Percentiles rank a stretch among this genome's conserved stretches.
Evolutionary conservation across 495 filamentous ascomycete genomes (phyloP).

Genomic region (Aspergillus homomorphus): DNA sequence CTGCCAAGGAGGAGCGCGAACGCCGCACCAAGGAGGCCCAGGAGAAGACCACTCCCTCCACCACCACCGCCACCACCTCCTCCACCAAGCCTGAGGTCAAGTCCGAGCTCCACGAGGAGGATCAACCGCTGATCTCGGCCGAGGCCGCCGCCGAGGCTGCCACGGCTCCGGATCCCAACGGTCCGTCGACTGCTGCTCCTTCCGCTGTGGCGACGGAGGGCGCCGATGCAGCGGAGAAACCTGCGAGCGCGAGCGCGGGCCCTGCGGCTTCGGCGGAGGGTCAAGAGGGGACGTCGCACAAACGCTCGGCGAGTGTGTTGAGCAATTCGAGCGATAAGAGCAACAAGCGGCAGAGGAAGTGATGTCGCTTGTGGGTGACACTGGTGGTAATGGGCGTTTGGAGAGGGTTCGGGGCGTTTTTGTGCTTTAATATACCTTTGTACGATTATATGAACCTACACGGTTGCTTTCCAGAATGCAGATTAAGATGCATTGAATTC

Average conservation of each 20-base stretch:
- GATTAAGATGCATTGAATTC: conserved; percentile 2
- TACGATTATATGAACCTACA: conserved; percentile 37
- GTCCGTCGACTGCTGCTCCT: neutral
- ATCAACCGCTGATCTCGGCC: conserved; percentile 23
- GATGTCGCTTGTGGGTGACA: conserved; percentile 16
- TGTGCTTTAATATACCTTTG: conserved; percentile 30
- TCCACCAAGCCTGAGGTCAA: conserved; percentile 32
- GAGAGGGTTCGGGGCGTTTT: conserved; percentile 7
- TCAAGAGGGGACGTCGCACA: conserved; percentile 45
- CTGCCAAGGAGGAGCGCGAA: conserved; percentile 60
- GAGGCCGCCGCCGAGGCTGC: conserved; percentile 14
- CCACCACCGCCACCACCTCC: conserved; percentile 9
- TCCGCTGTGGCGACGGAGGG: conserved; percentile 2
- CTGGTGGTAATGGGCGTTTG: conserved; percentile 7
- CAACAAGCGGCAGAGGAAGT: conserved; percentile 68
- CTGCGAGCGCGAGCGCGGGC: conserved; percentile 14
- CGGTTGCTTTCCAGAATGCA: conserved; percentile 14
- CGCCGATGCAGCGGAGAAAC: conserved; percentile 15
- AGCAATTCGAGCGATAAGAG: conserved; percentile 68
- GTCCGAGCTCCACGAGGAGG: conserved; percentile 30
- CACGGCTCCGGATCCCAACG: neutral
- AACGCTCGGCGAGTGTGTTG: conserved; percentile 74
- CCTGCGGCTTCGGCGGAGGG: conserved; percentile 17
- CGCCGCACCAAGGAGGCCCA: conserved; percentile 29
- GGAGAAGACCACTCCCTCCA: conserved; percentile 18